phyloP scores from a whole-genome alignment of 2,329 filamentous ascomycete genomes.

The Ophiocordyceps sinensis region DNA sequence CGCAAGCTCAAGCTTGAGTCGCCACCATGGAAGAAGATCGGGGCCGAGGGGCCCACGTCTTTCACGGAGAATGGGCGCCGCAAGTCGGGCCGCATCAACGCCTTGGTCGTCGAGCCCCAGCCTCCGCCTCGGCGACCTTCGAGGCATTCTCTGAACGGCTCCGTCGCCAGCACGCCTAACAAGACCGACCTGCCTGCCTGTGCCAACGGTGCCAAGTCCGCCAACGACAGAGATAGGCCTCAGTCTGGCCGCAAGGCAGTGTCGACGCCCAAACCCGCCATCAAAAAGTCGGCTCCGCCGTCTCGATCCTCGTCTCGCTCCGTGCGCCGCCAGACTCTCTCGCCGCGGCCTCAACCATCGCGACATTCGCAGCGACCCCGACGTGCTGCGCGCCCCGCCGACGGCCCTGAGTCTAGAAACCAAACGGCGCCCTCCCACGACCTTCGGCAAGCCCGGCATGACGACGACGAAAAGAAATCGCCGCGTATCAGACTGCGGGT shows the following conservation, averaged over 20 bases:
- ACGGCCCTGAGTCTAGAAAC: conserved; percentile 8
- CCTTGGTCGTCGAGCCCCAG: conserved; percentile 36
- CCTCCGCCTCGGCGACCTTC: conserved; percentile 34
- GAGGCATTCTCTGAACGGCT: conserved; percentile 23
- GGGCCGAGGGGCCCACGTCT: conserved; percentile 74
- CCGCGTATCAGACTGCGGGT: conserved; percentile 36
- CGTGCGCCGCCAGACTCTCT: conserved; percentile 24
- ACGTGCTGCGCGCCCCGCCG: conserved; percentile 25
- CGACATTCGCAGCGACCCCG: conserved; percentile 27
- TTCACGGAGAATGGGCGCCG: conserved; percentile 61
- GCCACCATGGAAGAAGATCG: conserved; percentile 84
- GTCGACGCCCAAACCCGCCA: conserved; percentile 15
- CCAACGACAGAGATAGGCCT: conserved; percentile 12
- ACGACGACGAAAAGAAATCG: conserved; percentile 16
- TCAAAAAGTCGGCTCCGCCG: conserved; percentile 14
- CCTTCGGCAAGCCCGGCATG: conserved; percentile 4
- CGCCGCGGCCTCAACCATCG: conserved; percentile 23
- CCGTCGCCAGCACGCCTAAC: conserved; percentile 18
- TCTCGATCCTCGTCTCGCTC: conserved; percentile 16
- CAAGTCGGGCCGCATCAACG: conserved; percentile 51
- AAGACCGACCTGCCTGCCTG: conserved; percentile 9
- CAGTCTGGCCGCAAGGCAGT: conserved; percentile 11
- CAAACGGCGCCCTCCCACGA: conserved; percentile 5
- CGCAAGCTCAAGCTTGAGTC: conserved; percentile 43
- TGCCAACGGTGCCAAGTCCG: conserved; percentile 14